phyloP scores from a whole-genome alignment of 2,329 filamentous ascomycete genomes.

The Aspergillus amoenus region DNA sequence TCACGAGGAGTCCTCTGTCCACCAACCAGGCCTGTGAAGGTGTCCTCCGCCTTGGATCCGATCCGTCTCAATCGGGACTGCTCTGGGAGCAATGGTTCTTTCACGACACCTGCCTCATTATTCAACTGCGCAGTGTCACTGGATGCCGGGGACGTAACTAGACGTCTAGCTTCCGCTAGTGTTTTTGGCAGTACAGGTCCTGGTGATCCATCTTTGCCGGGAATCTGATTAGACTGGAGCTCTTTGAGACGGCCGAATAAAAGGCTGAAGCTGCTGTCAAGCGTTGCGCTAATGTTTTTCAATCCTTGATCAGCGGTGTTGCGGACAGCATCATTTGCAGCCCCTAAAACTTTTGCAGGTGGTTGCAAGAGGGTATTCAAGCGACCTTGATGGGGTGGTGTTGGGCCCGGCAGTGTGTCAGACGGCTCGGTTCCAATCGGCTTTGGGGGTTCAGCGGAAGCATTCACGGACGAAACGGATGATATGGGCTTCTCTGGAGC shows the following conservation, averaged over 20 bases:
- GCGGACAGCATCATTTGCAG: slow-evolving; percentile 79
- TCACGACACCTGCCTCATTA: slow-evolving; percentile 54
- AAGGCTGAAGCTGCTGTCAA: slow-evolving; percentile 93
- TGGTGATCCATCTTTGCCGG: slow-evolving; percentile 36
- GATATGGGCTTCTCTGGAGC: slow-evolving; percentile 26
- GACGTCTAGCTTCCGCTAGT: slow-evolving; percentile 84
- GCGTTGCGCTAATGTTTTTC: slow-evolving; percentile 85
- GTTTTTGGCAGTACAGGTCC: slow-evolving; percentile 72
- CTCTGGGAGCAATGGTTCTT: slow-evolving; percentile 40
- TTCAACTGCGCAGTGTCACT: slow-evolving; percentile 46
- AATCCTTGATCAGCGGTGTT: slow-evolving; percentile 87
- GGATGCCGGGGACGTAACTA: slow-evolving; percentile 62
- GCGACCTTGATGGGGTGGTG: slow-evolving; percentile 64
- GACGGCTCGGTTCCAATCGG: slow-evolving; percentile 30
- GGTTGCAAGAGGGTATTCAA: slow-evolving; percentile 85
- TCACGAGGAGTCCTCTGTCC: slow-evolving; percentile 67
- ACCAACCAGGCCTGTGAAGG: slow-evolving; percentile 68
- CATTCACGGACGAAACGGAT: slow-evolving; percentile 29
- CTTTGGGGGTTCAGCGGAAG: slow-evolving; percentile 30
- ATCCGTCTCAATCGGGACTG: slow-evolving; percentile 34
- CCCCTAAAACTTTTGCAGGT: slow-evolving; percentile 76
- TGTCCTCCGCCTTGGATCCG: slow-evolving; percentile 57
- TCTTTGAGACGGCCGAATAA: slow-evolving; percentile 85
- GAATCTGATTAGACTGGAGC: slow-evolving; percentile 49
- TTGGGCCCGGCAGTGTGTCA: slow-evolving; percentile 30